A percentile compares a stretch with the other conserved stretches of the same genome.
Conservation (phyloP, 805 yeast species). For the Hanseniaspora jakobsenii region DNA sequence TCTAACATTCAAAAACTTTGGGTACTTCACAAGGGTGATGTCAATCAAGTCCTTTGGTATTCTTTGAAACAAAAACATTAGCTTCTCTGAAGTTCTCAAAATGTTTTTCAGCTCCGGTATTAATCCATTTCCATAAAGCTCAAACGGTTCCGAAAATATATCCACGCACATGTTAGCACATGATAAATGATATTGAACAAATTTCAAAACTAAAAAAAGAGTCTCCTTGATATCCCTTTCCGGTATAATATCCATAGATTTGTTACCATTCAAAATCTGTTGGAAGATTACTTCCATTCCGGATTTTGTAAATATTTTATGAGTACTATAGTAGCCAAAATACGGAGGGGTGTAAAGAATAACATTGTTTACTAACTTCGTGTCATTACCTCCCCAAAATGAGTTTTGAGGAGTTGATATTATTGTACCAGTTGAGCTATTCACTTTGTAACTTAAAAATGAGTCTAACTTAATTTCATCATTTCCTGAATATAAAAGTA, state of each 20-base stretch:
- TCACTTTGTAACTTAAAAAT: background rate
- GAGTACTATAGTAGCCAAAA: conserved; percentile 8
- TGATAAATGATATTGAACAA: conserved; percentile 10
- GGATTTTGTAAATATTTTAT: conserved; percentile 1
- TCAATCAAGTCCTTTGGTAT: background rate
- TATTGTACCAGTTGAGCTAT: conserved; percentile 1
- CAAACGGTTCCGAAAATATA: conserved; percentile 10
- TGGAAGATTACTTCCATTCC: conserved; percentile 7
- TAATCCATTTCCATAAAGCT: conserved; percentile 7
- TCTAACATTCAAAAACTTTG: conserved; percentile 6
- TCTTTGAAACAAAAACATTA: conserved; percentile 3
- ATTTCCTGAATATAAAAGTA: conserved; percentile 2
- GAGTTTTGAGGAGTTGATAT: conserved; percentile 1
- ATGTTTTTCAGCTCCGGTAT: background rate
- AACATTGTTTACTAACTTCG: background rate
- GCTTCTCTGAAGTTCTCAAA: conserved; percentile 6
- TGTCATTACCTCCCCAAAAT: conserved; percentile 3
- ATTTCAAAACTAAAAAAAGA: conserved; percentile 8
- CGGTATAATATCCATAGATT: conserved; percentile 1
- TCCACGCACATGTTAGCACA: conserved; percentile 10
- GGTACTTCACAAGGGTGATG: conserved; percentile 4
- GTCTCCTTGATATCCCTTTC: conserved; percentile 14
- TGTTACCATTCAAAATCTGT: conserved; percentile 1
- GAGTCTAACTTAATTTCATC: background rate
- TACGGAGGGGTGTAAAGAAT: background rate